Evolutionary conservation across 805 yeast genomes (phyloP).

Genomic region (Candida methanosorbosa): DNA sequence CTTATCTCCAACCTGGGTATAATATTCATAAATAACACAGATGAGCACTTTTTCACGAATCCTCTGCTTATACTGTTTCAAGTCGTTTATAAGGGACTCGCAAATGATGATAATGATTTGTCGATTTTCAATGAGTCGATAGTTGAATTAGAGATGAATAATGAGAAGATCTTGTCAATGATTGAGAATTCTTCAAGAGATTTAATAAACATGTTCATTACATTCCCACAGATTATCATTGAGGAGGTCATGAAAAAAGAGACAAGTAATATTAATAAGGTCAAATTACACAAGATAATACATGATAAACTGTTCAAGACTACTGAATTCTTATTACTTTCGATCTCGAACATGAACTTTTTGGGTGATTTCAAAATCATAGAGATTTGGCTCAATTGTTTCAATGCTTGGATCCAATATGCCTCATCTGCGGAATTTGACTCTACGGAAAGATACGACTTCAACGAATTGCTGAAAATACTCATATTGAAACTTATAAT

Average conservation of each 20-base stretch:
- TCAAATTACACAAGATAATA: conserved; percentile 29
- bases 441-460: conserved; percentile 19
- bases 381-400: conserved; percentile 19
- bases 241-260: conserved; percentile 42
- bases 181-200: too few species aligned
- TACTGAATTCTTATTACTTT: conserved; percentile 18
- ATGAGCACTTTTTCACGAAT: conserved; percentile 29
- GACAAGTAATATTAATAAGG: conserved; percentile 14
- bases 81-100: conserved; percentile 3
- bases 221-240: conserved; percentile 36
- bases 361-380: conserved; percentile 2
- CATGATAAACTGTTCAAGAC: conserved; percentile 25
- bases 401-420: conserved; percentile 29
- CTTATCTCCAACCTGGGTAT: conserved; percentile 46
- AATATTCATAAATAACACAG: conserved; percentile 31
- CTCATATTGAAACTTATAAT: conserved; percentile 11
- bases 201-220: conserved; percentile 11
- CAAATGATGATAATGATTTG: neutral
- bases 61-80: too few species aligned
- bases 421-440: conserved; percentile 28
- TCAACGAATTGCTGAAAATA: conserved; percentile 8
- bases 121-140: neutral
- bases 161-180: too few species aligned
- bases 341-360: neutral
- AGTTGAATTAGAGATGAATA: conserved; percentile 2